Evolutionary conservation across 2,329 filamentous ascomycete species (phyloP).

Genomic region (Ophiocordyceps polyrhachis-furcata): DNA sequence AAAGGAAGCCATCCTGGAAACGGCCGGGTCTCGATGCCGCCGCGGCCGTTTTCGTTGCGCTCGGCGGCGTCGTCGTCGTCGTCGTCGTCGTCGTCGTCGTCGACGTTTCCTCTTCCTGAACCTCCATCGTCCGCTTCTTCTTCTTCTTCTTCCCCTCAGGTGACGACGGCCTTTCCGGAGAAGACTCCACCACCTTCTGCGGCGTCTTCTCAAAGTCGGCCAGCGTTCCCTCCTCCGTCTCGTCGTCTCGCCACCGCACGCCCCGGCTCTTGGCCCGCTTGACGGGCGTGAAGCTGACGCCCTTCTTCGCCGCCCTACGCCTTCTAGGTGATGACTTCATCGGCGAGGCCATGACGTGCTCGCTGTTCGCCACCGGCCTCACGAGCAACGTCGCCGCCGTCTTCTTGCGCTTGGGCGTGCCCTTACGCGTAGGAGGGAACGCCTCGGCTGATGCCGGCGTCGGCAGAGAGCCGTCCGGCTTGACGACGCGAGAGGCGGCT

Average conservation of each 20-base stretch:
- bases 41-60: slow-evolving; percentile 22
- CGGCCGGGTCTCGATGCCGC: slow-evolving; percentile 41
- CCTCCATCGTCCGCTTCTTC: not conserved
- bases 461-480: slow-evolving; percentile 44
- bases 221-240: slow-evolving; percentile 59
- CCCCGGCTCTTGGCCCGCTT: slow-evolving; percentile 60
- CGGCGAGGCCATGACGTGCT: slow-evolving; percentile 25
- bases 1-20: slow-evolving; percentile 78
- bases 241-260: slow-evolving; percentile 89
- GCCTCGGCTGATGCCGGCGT: slow-evolving; percentile 47
- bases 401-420: slow-evolving; percentile 62
- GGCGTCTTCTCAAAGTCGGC: slow-evolving; percentile 89
- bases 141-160: not conserved
- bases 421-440: slow-evolving; percentile 50
- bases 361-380: slow-evolving; percentile 22
- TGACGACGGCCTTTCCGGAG: not conserved
- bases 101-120: slow-evolving; percentile 5
- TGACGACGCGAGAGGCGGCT: slow-evolving; percentile 68
- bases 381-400: slow-evolving; percentile 16
- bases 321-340: slow-evolving; percentile 65
- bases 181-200: slow-evolving; percentile 34
- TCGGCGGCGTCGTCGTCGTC: slow-evolving; percentile 10
- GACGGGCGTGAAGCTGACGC: slow-evolving; percentile 62
- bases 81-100: slow-evolving; percentile 13
- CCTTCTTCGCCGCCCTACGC: slow-evolving; percentile 50